phyloP scores from a whole-genome alignment of 768 basidiomycete genomes.

The Trametes gibbosa region DNA sequence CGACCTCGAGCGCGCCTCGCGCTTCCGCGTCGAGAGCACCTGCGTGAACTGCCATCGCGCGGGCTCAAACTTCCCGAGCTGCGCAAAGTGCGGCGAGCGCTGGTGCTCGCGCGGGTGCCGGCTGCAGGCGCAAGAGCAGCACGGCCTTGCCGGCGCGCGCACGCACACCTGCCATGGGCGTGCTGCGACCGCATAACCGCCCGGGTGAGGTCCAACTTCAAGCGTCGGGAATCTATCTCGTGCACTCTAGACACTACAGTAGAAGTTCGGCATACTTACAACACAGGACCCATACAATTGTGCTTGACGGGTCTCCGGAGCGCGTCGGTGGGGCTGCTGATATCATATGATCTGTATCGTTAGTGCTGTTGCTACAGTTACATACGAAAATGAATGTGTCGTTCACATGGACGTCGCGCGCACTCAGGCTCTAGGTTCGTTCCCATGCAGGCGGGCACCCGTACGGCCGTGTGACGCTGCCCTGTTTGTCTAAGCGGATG shows the following conservation, averaged over 20 bases:
- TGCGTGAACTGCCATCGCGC: constrained; percentile 29
- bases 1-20: constrained; percentile 29
- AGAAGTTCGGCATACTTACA: neutral
- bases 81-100: constrained; percentile 29
- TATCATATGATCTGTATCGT: constrained; percentile 13
- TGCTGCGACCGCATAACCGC: constrained; percentile 1
- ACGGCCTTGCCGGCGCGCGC: neutral
- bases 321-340: neutral
- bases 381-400: no score
- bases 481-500: neutral
- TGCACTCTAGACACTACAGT: neutral
- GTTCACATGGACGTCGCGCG: neutral
- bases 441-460: neutral
- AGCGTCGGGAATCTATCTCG: neutral
- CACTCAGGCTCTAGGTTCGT: neutral
- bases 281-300: neutral
- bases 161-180: constrained; percentile 11
- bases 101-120: constrained; percentile 35
- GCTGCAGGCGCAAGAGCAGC: constrained; percentile 6
- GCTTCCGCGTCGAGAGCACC: constrained; percentile 23
- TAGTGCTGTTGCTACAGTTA: neutral
- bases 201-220: neutral
- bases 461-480: neutral
- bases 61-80: constrained; percentile 33
- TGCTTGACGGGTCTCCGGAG: constrained; percentile 1